These are phyloP conservation scores for Patellifolia procumbens DNA, from an alignment of 179 eudicot genomes.

Conservation along the genomic window DNA sequence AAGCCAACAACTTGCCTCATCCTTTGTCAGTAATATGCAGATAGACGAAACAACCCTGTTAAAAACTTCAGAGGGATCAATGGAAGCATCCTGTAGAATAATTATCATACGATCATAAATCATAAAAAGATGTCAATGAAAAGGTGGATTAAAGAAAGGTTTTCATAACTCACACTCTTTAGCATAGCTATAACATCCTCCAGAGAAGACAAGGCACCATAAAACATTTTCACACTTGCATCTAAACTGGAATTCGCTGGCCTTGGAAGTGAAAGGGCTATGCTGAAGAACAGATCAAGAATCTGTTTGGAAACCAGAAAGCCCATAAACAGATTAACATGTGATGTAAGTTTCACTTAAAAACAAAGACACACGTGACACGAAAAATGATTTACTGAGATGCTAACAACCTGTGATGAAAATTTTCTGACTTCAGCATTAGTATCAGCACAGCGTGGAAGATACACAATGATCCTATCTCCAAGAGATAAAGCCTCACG, in stretches of 20 bases:
- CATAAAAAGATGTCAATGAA: not conserved
- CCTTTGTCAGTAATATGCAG: constrained; percentile 74
- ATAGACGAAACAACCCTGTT: constrained; percentile 85
- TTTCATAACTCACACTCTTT: constrained; percentile 85
- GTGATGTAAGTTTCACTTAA: not conserved
- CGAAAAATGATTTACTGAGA: constrained; percentile 7
- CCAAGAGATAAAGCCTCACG: constrained; percentile 93
- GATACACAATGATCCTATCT: constrained; percentile 84
- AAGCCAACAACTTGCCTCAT: constrained; percentile 59
- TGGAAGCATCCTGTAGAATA: constrained; percentile 83
- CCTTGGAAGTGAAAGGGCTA: constrained; percentile 85
- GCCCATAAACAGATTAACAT: not conserved
- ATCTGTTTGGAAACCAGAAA: constrained; percentile 51
- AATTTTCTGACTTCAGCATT: constrained; percentile 84
- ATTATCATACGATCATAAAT: constrained; percentile 1
- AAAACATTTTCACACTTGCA: constrained; percentile 60
- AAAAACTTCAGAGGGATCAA: constrained; percentile 97
- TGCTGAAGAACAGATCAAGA: constrained; percentile 83
- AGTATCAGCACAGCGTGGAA: constrained; percentile 95
- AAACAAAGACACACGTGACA: constrained; percentile 6
- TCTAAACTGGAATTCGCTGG: constrained; percentile 49
- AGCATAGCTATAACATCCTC: constrained; percentile 93
- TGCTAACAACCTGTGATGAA: constrained; percentile 74
- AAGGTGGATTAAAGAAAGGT: not conserved
- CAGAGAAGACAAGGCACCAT: constrained; percentile 79